phyloP scores from a whole-genome alignment of 306 rosid genomes.

The Argentina anserina region DNA sequence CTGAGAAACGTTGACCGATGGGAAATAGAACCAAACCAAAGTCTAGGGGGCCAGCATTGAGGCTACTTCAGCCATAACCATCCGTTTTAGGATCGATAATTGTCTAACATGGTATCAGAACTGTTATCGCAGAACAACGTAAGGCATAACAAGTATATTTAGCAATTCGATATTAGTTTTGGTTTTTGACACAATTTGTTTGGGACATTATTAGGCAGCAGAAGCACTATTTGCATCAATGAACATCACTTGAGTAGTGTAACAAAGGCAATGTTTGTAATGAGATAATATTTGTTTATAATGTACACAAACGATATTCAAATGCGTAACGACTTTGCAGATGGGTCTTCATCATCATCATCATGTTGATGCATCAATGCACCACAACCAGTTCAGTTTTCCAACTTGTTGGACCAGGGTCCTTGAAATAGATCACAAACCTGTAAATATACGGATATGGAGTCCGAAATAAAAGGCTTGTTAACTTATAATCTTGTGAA shows the following conservation, averaged over 20 bases:
- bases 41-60: background rate
- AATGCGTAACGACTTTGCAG: background rate
- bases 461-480: background rate
- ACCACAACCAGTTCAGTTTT: background rate
- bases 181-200: background rate
- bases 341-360: background rate
- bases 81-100: background rate
- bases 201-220: background rate
- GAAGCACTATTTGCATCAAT: conserved; percentile 8
- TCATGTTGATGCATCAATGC: background rate
- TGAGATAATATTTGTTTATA: conserved; percentile 2
- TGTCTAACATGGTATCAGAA: background rate
- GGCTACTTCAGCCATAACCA: background rate
- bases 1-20: background rate
- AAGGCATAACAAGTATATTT: background rate
- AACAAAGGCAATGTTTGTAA: background rate
- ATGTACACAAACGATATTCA: conserved; percentile 3
- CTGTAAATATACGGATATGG: background rate
- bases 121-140: background rate
- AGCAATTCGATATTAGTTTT: background rate
- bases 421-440: conserved; percentile 9
- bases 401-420: conserved; percentile 13
- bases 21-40: background rate
- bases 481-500: background rate
- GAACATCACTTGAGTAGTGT: background rate